Conservation (phyloP, 1,139 yeast species). For the Kurtzmaniella quercitrusa region DNA sequence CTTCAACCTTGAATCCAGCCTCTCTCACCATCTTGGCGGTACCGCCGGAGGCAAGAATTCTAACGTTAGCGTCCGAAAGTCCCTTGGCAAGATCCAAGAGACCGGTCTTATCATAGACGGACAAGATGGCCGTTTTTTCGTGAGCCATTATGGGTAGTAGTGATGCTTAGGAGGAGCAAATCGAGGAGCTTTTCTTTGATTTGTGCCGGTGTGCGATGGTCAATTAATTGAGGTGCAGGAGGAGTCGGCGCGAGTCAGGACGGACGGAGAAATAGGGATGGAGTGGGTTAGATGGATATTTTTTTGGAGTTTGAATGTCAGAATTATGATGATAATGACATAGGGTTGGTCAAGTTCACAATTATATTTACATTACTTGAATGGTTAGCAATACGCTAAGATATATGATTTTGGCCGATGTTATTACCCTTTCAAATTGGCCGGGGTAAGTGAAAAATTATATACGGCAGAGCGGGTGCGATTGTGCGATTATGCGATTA, state of each 20-base stretch:
- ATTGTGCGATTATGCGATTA: neutral
- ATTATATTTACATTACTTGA: too few relatives aligned
- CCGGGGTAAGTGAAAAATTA: neutral
- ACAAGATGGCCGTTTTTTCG: constrained; percentile 85
- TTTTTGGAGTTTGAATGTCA: neutral
- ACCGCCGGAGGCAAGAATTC: constrained; percentile 96
- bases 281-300: neutral
- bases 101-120: constrained; percentile 97
- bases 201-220: constrained; percentile 1
- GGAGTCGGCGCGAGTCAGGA: constrained; percentile 8
- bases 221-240: constrained; percentile 8
- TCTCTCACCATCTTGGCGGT: constrained; percentile 92
- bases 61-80: constrained; percentile 77
- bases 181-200: constrained; percentile 1
- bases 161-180: constrained; percentile 2
- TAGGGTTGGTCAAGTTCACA: too few relatives aligned
- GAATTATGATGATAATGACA: too few relatives aligned
- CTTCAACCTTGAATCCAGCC: constrained; percentile 97
- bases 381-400: too few relatives aligned
- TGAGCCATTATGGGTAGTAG: constrained; percentile 27
- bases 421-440: too few relatives aligned
- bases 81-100: constrained; percentile 95
- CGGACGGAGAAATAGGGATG: neutral
- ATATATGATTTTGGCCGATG: too few relatives aligned
- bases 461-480: neutral